Evolutionary conservation across 1,284 basidiomycete species (phyloP).

Genomic region (Moesziomyces parantarcticus): DNA sequence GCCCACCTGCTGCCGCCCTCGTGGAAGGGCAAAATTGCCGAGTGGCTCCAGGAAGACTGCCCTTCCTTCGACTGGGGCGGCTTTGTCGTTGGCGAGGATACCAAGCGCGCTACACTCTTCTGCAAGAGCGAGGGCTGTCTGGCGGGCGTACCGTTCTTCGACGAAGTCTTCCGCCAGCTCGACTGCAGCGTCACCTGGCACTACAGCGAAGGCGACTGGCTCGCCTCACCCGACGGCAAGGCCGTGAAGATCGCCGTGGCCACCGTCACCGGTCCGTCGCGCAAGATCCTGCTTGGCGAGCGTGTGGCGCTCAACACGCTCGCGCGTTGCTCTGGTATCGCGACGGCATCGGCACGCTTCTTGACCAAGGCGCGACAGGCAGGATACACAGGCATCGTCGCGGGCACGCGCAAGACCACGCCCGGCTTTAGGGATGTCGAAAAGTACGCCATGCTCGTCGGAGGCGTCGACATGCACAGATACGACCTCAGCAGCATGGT

Average conservation of each 20-base stretch:
- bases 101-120: slow-evolving; percentile 85
- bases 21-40: slow-evolving; percentile 77
- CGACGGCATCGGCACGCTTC: slow-evolving; percentile 87
- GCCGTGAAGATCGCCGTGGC: slow-evolving; percentile 76
- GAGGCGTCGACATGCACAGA: slow-evolving; percentile 95
- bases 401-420: slow-evolving; percentile 96
- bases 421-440: slow-evolving; percentile 96
- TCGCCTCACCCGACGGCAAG: slow-evolving; percentile 68
- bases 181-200: slow-evolving; percentile 96
- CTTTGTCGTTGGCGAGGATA: slow-evolving; percentile 92
- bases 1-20: slow-evolving; percentile 61
- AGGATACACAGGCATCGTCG: slow-evolving; percentile 88
- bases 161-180: slow-evolving; percentile 89
- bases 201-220: slow-evolving; percentile 81
- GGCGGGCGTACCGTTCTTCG: slow-evolving; percentile 94
- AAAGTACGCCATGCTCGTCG: slow-evolving; percentile 98
- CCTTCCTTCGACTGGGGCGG: slow-evolving; percentile 98
- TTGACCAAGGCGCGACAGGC: slow-evolving; percentile 81
- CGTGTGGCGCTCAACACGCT: slow-evolving; percentile 92
- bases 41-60: slow-evolving; percentile 92
- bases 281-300: slow-evolving; percentile 91
- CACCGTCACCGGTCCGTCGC: slow-evolving; percentile 87
- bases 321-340: slow-evolving; percentile 95
- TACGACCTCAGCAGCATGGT: slow-evolving; percentile 98
- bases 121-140: slow-evolving; percentile 87